Percentiles rank a stretch among this genome's conserved stretches.
Evolutionary conservation across 305 asterid species (phyloP).

Genomic region (Fraxinus angustifolia): DNA sequence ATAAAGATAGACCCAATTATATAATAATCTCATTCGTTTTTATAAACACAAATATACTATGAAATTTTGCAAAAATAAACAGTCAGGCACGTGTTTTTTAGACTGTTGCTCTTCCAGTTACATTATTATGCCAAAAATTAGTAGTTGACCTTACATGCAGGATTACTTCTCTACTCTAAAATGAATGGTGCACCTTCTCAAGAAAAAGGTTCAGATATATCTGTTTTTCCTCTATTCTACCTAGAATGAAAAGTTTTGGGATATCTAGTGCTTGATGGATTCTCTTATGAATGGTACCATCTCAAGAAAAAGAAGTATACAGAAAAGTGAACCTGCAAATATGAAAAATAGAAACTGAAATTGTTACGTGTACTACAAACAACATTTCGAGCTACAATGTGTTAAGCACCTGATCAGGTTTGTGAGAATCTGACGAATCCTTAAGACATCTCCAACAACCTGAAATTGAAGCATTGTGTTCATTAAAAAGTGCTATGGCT

Average conservation of each 20-base stretch:
- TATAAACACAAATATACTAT: neutral
- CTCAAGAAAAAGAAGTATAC: neutral
- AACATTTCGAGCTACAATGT: neutral
- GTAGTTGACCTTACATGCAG: neutral
- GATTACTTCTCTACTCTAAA: neutral
- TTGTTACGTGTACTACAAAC: neutral
- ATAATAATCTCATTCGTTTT: neutral
- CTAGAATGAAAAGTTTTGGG: neutral
- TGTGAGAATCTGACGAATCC: slow-evolving; percentile 92
- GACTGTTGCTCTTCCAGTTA: neutral
- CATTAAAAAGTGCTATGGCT: neutral
- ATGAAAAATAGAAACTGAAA: neutral
- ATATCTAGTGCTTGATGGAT: neutral
- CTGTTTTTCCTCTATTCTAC: neutral
- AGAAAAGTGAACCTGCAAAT: neutral
- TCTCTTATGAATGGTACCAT: neutral
- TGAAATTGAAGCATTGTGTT: slow-evolving; percentile 27
- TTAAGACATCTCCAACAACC: slow-evolving; percentile 81
- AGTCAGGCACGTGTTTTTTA: neutral
- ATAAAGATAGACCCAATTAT: neutral
- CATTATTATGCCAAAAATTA: neutral
- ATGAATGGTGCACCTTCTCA: neutral
- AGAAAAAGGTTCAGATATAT: neutral
- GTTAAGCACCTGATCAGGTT: slow-evolving; percentile 72
- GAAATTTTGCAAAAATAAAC: neutral